Base-by-base conservation (phyloP, 2,329 filamentous ascomycete species). In the Xylariaceae sp. region DNA sequence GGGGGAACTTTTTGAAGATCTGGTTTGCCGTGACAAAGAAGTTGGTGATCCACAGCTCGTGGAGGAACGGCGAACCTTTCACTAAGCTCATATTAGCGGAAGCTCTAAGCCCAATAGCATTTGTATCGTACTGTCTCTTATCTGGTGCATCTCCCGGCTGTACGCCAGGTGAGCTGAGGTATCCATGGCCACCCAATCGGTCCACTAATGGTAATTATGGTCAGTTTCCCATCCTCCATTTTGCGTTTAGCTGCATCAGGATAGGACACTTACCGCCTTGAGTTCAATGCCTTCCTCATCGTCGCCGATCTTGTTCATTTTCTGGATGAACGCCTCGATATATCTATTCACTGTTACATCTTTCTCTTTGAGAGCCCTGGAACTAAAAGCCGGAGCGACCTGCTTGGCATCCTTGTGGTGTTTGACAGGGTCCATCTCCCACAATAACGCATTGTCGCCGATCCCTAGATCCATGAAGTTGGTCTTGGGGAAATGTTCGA, bases 161-260 rank as follows among this genome's bases (percentile, higher is more conserved):
- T 49, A 61, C 1, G 58, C 48, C 39, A 61, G 33, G 19, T 62
- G 58, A 4, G 52, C 54, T 1, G 56, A 52, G 7, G 55, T 43
- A 35, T 63, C 61, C 43, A 53, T 40, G 3, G 48, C 52, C 10
- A 59, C n/a, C 57, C 58, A 59, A 17, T 57, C 42, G 6, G 51
- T 54, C 55, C 59, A 62, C 40, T 42, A 27, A 10, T 15, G 15
- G 15, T 11, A 19, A 19, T 19, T 42, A 6, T 42, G 10, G 17
- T 42, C 11, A 27, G 18, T 14, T 18, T n/a, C n/a, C 10, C 39
- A 40, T 11, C 40, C 19, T 42, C 40, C 17, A 11, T 6, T 14
- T 19, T 19, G 6, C 11, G n/a, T n/a, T n/a, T n/a, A n/a, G n/a
- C n/a, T n/a, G n/a, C n/a, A n/a, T n/a, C n/a, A n/a, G n/a, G 30